Conservation (phyloP, 2,329 filamentous ascomycete genomes). For the Leptographium wingfieldii region DNA sequence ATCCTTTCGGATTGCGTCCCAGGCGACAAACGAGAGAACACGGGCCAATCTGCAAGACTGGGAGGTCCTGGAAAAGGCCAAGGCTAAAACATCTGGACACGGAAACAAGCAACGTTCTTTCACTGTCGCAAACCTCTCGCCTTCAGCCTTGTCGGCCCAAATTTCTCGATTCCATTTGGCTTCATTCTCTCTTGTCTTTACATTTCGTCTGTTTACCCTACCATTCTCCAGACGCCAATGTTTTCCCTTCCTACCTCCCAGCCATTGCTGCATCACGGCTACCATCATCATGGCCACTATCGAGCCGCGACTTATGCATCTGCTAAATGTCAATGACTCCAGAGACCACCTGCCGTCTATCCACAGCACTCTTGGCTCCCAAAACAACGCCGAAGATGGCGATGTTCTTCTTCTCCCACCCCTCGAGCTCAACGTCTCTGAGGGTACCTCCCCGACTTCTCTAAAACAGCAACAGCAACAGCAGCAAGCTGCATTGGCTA, state of each 20-base stretch:
- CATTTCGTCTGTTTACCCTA: neutral
- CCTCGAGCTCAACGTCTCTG: conserved; percentile 36
- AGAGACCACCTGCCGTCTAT: conserved; percentile 17
- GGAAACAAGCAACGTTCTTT: neutral
- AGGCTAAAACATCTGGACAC: neutral
- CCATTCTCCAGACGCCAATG: conserved; percentile 22
- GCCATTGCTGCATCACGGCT: conserved; percentile 37
- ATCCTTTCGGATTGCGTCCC: neutral
- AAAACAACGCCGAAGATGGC: conserved; percentile 2
- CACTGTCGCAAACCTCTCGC: neutral
- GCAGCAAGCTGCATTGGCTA: neutral
- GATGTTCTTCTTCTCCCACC: conserved; percentile 30
- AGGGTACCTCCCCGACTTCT: conserved; percentile 18
- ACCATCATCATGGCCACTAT: conserved; percentile 53
- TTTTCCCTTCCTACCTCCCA: conserved; percentile 10
- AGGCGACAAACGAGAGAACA: neutral
- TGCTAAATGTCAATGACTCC: conserved; percentile 41
- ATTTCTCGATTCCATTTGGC: neutral
- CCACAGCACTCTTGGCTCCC: conserved; percentile 29
- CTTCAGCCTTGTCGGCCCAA: neutral
- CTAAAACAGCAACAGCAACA: neutral
- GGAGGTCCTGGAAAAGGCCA: neutral
- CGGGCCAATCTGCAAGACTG: neutral
- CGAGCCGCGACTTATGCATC: conserved; percentile 53
- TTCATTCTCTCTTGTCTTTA: neutral